Percentiles rank a stretch among this genome's conserved stretches.
These are phyloP conservation scores for Picocystis sp. DNA, from an alignment of 163 green algal species.

Conservation along the genomic window DNA sequence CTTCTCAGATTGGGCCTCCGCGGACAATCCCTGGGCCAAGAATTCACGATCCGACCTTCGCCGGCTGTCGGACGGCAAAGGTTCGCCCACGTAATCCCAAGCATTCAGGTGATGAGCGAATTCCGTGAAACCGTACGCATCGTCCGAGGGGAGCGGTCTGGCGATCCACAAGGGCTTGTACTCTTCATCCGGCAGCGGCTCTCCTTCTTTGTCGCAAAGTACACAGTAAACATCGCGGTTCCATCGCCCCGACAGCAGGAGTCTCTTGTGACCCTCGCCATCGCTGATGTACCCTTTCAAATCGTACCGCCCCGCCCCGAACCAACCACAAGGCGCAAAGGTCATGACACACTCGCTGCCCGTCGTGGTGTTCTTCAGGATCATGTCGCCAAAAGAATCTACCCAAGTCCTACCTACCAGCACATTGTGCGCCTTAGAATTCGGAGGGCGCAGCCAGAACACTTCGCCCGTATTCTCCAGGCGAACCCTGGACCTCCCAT, in stretches of 20 bases:
- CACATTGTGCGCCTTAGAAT: slow-evolving; percentile 80
- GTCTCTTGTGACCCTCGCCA: slow-evolving; percentile 7
- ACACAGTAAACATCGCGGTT: slow-evolving; percentile 54
- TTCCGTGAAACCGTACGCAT: slow-evolving; percentile 78
- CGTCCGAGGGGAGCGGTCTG: slow-evolving; percentile 45
- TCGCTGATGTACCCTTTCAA: slow-evolving; percentile 20
- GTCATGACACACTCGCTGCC: slow-evolving; percentile 53
- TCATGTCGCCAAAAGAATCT: slow-evolving; percentile 68
- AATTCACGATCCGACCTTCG: slow-evolving; percentile 12
- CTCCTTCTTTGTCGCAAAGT: slow-evolving; percentile 47
- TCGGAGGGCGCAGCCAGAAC: slow-evolving; percentile 72
- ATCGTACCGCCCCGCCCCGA: slow-evolving; percentile 17
- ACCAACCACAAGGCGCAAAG: slow-evolving; percentile 61
- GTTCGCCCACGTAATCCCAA: slow-evolving; percentile 29
- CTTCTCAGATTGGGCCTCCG: slow-evolving; percentile 4
- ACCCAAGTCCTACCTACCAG: slow-evolving; percentile 75
- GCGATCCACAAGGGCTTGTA: slow-evolving; percentile 32
- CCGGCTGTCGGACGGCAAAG: slow-evolving; percentile 43
- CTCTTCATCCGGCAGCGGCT: slow-evolving; percentile 26
- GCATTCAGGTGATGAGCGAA: slow-evolving; percentile 72
- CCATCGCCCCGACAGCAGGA: slow-evolving; percentile 65
- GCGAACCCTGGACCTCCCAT: slow-evolving; percentile 37
- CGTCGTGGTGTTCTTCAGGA: slow-evolving; percentile 53
- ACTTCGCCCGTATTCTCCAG: slow-evolving; percentile 55
- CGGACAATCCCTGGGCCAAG: neutral